Percentiles rank a stretch among this genome's conserved stretches.
phyloP scores from a whole-genome alignment of 1,284 basidiomycete species.

The Cutaneotrichosporon cyanovorans region DNA sequence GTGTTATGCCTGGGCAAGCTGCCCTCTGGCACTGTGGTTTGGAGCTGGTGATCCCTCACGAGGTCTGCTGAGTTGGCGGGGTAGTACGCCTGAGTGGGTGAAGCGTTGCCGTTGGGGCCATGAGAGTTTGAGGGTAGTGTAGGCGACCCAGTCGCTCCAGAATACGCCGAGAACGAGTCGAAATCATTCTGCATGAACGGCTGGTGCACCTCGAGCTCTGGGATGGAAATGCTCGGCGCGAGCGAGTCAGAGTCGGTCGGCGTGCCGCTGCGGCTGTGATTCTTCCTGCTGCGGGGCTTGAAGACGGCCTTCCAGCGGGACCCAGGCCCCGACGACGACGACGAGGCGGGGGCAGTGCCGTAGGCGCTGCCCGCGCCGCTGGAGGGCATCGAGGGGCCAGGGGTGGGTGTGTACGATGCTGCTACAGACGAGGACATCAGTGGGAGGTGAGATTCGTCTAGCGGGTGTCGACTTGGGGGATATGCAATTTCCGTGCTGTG shows the following conservation, averaged over 20 bases:
- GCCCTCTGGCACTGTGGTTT: too few relatives aligned
- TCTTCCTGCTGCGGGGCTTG: slow-evolving; percentile 4
- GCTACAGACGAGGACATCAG: neutral
- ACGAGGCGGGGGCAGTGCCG: neutral
- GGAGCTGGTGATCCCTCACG: neutral
- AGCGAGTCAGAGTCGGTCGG: slow-evolving; percentile 1
- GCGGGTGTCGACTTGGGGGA: neutral
- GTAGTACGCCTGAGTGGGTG: too few relatives aligned
- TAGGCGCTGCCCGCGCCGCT: neutral
- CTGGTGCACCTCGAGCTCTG: slow-evolving; percentile 13
- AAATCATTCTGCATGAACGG: slow-evolving; percentile 12
- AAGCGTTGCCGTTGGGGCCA: too few relatives aligned
- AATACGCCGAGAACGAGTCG: slow-evolving; percentile 4
- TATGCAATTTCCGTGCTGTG: too few relatives aligned
- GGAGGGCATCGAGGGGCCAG: neutral
- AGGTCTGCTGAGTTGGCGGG: neutral
- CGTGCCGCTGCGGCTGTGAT: neutral
- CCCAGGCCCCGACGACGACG: neutral
- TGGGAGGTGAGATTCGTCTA: neutral
- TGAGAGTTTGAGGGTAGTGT: too few relatives aligned
- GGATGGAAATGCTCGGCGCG: slow-evolving; percentile 9
- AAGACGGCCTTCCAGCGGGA: slow-evolving; percentile 4
- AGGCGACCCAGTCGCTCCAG: too few relatives aligned
- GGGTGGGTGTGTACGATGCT: neutral
- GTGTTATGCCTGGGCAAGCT: too few relatives aligned